Conservation (phyloP, 257 asterid genomes). For the Solanum clarkiae region DNA sequence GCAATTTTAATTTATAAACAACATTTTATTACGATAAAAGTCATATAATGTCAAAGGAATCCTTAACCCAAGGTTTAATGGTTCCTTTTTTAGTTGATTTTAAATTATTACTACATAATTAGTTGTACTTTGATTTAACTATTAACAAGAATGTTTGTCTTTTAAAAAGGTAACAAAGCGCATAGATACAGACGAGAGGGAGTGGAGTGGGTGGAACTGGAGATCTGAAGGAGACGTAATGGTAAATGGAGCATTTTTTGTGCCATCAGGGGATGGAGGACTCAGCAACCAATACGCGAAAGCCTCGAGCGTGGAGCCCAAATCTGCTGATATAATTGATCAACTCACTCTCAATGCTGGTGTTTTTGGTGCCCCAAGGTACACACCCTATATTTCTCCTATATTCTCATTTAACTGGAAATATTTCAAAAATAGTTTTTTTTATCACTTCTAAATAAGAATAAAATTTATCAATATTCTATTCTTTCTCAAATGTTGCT, state of each 20-base stretch:
- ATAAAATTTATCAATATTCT: too few species aligned
- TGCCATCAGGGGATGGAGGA: slow-evolving; percentile 53
- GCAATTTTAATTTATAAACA: too few species aligned
- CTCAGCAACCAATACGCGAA: slow-evolving; percentile 34
- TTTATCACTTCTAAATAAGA: too few species aligned
- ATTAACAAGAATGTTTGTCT: neutral
- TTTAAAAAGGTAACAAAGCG: slow-evolving; percentile 43
- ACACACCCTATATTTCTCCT: neutral
- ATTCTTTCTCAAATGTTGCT: too few species aligned
- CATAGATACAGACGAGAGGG: slow-evolving; percentile 38
- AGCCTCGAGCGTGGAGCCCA: slow-evolving; percentile 39
- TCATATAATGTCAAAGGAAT: neutral
- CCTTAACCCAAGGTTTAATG: too few species aligned
- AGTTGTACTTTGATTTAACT: neutral
- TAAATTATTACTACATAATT: neutral
- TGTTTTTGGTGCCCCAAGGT: slow-evolving; percentile 56
- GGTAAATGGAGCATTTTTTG: slow-evolving; percentile 58
- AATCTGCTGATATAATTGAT: slow-evolving; percentile 32
- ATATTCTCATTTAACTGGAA: neutral
- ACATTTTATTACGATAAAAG: too few species aligned
- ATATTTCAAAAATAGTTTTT: too few species aligned
- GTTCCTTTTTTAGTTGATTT: neutral
- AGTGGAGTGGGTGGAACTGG: slow-evolving; percentile 60
- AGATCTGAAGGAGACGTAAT: slow-evolving; percentile 51
- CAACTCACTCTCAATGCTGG: slow-evolving; percentile 65